Evolutionary conservation across 305 asterid species (phyloP).

Genomic region (Fraxinus greggii): DNA sequence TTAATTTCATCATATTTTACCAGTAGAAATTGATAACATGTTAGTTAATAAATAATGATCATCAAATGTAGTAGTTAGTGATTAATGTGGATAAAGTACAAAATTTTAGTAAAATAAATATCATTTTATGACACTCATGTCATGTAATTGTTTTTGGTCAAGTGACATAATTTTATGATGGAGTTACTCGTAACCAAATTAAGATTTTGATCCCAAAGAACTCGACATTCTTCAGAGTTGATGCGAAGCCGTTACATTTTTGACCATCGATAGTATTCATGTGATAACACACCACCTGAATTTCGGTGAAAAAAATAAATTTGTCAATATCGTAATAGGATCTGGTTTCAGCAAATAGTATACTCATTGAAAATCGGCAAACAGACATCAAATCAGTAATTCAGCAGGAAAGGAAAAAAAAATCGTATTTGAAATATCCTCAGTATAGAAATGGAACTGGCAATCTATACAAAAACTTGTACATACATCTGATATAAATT

Average conservation of each 20-base stretch:
- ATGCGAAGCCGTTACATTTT: neutral
- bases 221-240: neutral
- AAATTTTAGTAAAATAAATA: neutral
- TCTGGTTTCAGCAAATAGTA: neutral
- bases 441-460: neutral
- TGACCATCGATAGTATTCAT: neutral
- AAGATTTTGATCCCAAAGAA: neutral
- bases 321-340: neutral
- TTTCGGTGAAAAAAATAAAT: neutral
- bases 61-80: neutral
- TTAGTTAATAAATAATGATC: neutral
- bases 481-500: neutral
- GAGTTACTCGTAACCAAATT: neutral
- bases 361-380: neutral
- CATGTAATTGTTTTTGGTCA: neutral
- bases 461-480: conserved; percentile 1
- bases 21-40: neutral
- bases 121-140: neutral
- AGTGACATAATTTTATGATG: neutral
- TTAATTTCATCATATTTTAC: neutral
- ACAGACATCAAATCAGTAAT: neutral
- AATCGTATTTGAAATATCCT: neutral
- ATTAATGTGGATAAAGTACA: neutral
- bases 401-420: neutral
- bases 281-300: neutral